Base-by-base conservation (phyloP, 1,284 basidiomycete species). In the Heliocybe sulcata region DNA sequence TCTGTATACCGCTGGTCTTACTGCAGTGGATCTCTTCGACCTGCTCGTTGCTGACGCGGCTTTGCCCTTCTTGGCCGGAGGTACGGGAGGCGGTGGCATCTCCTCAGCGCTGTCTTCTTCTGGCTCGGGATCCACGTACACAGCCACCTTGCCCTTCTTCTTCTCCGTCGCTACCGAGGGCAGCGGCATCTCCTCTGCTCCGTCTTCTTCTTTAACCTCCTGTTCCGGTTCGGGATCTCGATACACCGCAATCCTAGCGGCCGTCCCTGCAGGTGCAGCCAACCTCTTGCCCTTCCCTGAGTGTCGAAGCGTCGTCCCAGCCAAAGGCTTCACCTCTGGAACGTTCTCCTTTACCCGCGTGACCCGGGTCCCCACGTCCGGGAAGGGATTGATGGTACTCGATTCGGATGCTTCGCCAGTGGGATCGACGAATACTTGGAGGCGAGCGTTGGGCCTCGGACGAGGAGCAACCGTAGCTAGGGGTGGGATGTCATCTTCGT, bases 311-410 rank as follows among this genome's bases (percentile, higher is more conserved):
- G 77, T 87, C 53, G 85, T 76, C 10, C 87, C 88, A 2, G 67
- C 76, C 52, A 83, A 75, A 71, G 85, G 86, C 65, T 79, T 80
- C 20, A 80, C 77, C 65, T 85, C 84, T 3, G 79, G 80, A 2
- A 81, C 70, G 60, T 90, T 90, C 71, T 90, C 88, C 61, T 90
- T 90, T 57, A 87, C 72, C 52, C 87, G 78, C 10, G 82, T 76
- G 65, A 85, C 85, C 61, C 87, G 84, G 57, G 86, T 83, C 19
- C 86, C 88, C 1, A 90, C 67, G 56, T 89, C 87, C 22, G 80
- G 77, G 77, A 83, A 90, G 3, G 78, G 69, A 55, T 79, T 77
- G 2, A 66, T 63, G 29, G 68, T 60, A 27, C 67, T 63, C 10
- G 58, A n/a, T n/a, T 27, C 35, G 3, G 52, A n/a, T 26, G 3